phyloP scores from a whole-genome alignment of 164 flowering plant species.

The grape (Vitis vinifera) region DNA sequence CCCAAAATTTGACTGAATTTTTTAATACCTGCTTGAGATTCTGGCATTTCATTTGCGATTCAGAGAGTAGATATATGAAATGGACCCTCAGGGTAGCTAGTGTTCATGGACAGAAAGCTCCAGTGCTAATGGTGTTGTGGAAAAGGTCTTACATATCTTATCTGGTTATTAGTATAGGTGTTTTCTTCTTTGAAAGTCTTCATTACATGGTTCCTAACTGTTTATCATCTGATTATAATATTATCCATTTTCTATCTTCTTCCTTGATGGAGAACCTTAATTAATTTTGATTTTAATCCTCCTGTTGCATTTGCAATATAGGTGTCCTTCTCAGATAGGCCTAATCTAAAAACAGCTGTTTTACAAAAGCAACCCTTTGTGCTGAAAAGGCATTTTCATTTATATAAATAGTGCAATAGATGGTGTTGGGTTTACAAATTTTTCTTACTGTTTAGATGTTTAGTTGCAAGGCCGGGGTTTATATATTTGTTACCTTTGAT shows the following conservation, averaged over 20 bases:
- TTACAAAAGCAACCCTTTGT: slow-evolving; percentile 39
- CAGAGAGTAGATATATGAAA: slow-evolving; percentile 48
- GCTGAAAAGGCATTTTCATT: slow-evolving; percentile 24
- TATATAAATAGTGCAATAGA: neutral
- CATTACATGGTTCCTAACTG: no score
- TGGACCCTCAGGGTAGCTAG: slow-evolving; percentile 59
- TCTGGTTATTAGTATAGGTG: no score
- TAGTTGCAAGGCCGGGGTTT: no score
- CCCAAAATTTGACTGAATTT: neutral
- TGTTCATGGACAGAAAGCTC: slow-evolving; percentile 58
- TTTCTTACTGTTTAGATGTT: no score
- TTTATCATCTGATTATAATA: no score
- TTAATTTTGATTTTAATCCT: neutral
- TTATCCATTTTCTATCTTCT: no score
- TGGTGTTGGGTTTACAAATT: no score
- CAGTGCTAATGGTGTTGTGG: slow-evolving; percentile 47
- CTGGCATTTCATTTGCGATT: neutral
- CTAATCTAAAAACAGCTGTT: slow-evolving; percentile 36
- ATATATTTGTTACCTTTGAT: no score
- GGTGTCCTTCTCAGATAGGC: slow-evolving; percentile 50
- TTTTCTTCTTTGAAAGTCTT: no score
- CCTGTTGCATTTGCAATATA: slow-evolving; percentile 20
- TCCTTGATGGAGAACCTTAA: neutral
- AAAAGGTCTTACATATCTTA: slow-evolving; percentile 40
- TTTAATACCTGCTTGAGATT: neutral